Base-by-base conservation (phyloP, 2,329 filamentous ascomycete genomes). In the Didymella sp. region DNA sequence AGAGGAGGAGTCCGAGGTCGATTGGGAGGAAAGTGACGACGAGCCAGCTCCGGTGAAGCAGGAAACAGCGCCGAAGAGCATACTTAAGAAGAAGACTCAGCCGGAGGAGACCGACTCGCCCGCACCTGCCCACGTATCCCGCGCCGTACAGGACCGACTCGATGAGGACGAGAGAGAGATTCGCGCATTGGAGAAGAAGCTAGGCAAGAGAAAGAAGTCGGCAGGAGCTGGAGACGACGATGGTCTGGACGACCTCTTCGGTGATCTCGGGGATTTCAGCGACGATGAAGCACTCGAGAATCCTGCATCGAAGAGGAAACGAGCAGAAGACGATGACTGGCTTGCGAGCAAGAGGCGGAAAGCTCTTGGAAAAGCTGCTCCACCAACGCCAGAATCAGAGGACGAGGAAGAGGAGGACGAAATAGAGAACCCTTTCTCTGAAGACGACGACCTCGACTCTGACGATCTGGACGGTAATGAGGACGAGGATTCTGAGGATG, bases 91-190 rank as follows among this genome's bases (percentile, higher is more conserved):
- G 40, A 66, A 62, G 22, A 33, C 55, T 9, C 47, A 45, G 3
- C 21, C 43, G 1, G 13, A 42, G 19, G 35, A 64, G 46, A 46
- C 55, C 2, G 61, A 62, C 9, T 56, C 63, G 7, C 56, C 66
- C 15, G 66, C 67, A 22, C 56, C 66, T 15, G 62, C 69, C 6
- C 68, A 65, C 41, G 37, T 78, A 8, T 75, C 77, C 7, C 70
- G 73, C 47, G 72, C 68, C 21, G 79, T 87, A n/a, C 85, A 83
- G 69, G 84, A 88, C 19, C 68, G 60, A 64, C 79, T 97, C 4
- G 87, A 85, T 0, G 82, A 91, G 59, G 94, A 99, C 56, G 92
- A 98, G 69, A 90, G 87, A 2, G 92, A 96, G 66, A 98, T 99
- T 65, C 88, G 89, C 19, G 87, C 87, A 2, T 80, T 97, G 28